phyloP scores from a whole-genome alignment of 2,329 filamentous ascomycete species.

The Teratosphaeria epicoccoides region DNA sequence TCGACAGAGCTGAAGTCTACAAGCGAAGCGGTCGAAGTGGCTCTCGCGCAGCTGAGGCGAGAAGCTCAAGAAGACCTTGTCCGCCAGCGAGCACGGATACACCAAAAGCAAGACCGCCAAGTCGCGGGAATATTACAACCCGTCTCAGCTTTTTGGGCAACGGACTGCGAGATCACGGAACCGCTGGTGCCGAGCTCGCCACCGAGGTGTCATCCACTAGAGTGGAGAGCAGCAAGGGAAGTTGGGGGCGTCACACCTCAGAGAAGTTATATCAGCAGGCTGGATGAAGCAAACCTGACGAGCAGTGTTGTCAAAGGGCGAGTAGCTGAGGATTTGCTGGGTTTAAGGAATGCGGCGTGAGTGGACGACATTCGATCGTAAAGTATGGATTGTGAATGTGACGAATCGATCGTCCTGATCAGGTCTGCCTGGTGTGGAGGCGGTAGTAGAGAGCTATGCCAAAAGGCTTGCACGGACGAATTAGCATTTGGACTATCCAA shows the following conservation, averaged over 20 bases:
- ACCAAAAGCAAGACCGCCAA: not conserved
- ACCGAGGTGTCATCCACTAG: constrained; percentile 19
- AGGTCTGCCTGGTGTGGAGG: not conserved
- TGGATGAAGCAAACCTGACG: constrained; percentile 26
- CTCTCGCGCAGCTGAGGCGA: constrained; percentile 15
- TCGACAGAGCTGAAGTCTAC: constrained; percentile 2
- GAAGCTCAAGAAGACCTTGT: constrained; percentile 10
- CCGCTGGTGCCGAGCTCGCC: constrained; percentile 24
- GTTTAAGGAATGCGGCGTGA: constrained; percentile 26
- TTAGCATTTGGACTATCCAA: too few relatives aligned
- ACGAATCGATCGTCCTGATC: not conserved
- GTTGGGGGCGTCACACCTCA: constrained; percentile 4
- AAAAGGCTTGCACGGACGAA: too few relatives aligned
- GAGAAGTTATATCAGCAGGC: not conserved
- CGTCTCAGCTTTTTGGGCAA: not conserved
- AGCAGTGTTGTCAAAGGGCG: constrained; percentile 40
- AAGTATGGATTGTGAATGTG: not conserved
- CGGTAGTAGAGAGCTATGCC: too few relatives aligned
- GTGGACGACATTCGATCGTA: too few relatives aligned
- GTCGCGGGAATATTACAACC: not conserved
- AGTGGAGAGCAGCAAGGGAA: constrained; percentile 9
- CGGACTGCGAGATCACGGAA: constrained; percentile 20
- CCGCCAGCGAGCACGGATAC: not conserved
- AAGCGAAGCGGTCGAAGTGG: constrained; percentile 15
- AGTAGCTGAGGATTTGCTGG: constrained; percentile 44